Percentiles rank a stretch among this genome's conserved stretches.
phyloP scores from a whole-genome alignment of 2,329 filamentous ascomycete species.

The Trichoderma sp. region DNA sequence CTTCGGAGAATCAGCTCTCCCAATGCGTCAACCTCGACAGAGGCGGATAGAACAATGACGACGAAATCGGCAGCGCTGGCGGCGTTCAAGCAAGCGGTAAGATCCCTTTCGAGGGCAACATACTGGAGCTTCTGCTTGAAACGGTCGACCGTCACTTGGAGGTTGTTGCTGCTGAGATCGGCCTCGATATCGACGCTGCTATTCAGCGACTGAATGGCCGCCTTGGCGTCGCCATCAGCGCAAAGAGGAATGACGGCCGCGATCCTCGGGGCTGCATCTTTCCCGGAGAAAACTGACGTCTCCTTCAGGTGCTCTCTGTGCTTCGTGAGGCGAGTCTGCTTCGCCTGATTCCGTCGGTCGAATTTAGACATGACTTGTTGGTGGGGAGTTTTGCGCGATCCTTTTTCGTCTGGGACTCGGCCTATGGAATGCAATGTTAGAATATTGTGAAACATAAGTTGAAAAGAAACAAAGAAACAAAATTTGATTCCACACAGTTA shows the following conservation, averaged over 20 bases:
- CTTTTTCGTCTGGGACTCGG: slow-evolving; percentile 74
- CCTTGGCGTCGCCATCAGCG: slow-evolving; percentile 65
- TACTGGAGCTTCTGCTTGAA: slow-evolving; percentile 97
- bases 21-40: slow-evolving; percentile 78
- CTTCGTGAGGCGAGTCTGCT: slow-evolving; percentile 83
- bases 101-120: slow-evolving; percentile 69
- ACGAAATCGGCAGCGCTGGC: slow-evolving; percentile 90
- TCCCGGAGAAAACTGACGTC: slow-evolving; percentile 79
- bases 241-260: slow-evolving; percentile 88
- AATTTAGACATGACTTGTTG: slow-evolving; percentile 98
- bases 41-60: slow-evolving; percentile 78
- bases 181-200: slow-evolving; percentile 75
- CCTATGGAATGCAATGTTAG: slow-evolving; percentile 50
- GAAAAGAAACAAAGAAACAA: not conserved
- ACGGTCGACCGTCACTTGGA: slow-evolving; percentile 74
- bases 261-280: slow-evolving; percentile 82
- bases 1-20: slow-evolving; percentile 84
- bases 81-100: slow-evolving; percentile 79
- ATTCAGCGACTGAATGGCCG: slow-evolving; percentile 71
- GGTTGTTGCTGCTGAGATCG: slow-evolving; percentile 60
- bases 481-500: not conserved
- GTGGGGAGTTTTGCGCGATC: slow-evolving; percentile 81
- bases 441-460: not conserved
- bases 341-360: slow-evolving; percentile 90
- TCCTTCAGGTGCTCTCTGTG: slow-evolving; percentile 80